phyloP scores from a whole-genome alignment of 345 rosid genomes.

The Euphorbia lathyris region DNA sequence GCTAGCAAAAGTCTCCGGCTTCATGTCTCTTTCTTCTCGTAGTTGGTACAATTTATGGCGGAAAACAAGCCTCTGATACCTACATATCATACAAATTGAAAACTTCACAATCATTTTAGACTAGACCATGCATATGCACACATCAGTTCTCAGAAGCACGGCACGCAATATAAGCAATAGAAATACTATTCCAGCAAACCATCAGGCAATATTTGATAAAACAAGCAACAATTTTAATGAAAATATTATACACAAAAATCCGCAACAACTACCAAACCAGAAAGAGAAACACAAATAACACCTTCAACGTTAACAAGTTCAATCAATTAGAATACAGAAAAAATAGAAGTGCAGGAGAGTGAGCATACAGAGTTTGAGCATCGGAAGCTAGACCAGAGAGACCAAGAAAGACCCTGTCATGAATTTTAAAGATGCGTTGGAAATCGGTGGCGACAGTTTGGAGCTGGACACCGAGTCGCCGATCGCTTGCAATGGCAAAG shows the following conservation, averaged over 20 bases:
- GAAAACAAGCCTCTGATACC: slow-evolving; percentile 88
- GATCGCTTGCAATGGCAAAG: slow-evolving; percentile 96
- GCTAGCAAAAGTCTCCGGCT: slow-evolving; percentile 97
- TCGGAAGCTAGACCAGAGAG: slow-evolving; percentile 95
- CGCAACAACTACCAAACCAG: no score
- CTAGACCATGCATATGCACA: background rate
- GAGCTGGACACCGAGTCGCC: slow-evolving; percentile 89
- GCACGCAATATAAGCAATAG: background rate
- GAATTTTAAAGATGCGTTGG: slow-evolving; percentile 76
- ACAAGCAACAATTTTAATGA: slow-evolving; percentile 2
- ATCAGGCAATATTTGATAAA: background rate
- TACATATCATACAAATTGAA: slow-evolving; percentile 31
- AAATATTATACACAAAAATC: background rate
- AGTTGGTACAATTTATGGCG: slow-evolving; percentile 88
- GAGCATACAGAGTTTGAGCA: slow-evolving; percentile 74
- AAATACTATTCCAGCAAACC: background rate
- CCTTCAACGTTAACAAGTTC: background rate
- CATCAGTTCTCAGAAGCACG: background rate
- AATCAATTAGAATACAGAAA: background rate
- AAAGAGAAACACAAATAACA: background rate
- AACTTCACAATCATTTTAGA: background rate
- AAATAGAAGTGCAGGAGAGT: background rate
- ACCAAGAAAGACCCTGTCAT: slow-evolving; percentile 80
- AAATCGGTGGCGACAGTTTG: slow-evolving; percentile 96
- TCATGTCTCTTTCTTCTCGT: slow-evolving; percentile 96